Base-by-base conservation (phyloP, 441 rosid species). In the Lepidium campestre region DNA sequence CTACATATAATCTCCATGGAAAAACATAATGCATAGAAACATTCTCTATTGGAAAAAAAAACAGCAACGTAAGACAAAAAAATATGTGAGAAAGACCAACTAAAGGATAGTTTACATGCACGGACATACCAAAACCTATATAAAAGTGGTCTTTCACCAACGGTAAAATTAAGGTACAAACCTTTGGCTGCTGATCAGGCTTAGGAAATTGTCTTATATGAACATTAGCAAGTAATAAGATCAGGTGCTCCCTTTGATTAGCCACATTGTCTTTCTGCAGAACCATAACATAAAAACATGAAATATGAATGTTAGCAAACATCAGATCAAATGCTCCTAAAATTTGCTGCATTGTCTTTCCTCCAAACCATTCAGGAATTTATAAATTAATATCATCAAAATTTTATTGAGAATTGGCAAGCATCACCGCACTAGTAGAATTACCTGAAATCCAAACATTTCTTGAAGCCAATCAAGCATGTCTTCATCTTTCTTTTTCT, bases 111-210 rank as follows among this genome's bases (percentile, higher is more conserved):
- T 57, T 25, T 37, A 7, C 2, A 15, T 35, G 31, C 18, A 57
- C 9, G 35, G 34, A 37, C 18, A 27, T 20, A 18, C 15, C 9
- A 29, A 10, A 10, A 59, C 7, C 36, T 19, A 19, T 29, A 10
- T 49, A 58, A 49, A 39, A 37, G 23, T 19, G 8, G 50, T 56
- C 10, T 47, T 46, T 19, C 34, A 37, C 23, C 49, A 50, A 17
- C 10, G 31, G 45, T 32, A 17, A 49, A 50, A 25, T 45, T 19
- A 64, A 27, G 29, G 55, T 47, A 71, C 86, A 75, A 71, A 94
- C 99, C 99, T 95, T 91, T 45, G 99, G 98, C 60, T 88, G 99
- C 74, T 87, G 97, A 78, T 95, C 98, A 60, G 94, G 93, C 85
- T 95, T 91, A 19, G 99, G 97, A 83, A 91, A 88, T 64, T 82